Evolutionary conservation across 352 stramenopile species (phyloP), one percentile per base, ranked within the genome.

Genomic region (Phytophthora foliorum): DNA sequence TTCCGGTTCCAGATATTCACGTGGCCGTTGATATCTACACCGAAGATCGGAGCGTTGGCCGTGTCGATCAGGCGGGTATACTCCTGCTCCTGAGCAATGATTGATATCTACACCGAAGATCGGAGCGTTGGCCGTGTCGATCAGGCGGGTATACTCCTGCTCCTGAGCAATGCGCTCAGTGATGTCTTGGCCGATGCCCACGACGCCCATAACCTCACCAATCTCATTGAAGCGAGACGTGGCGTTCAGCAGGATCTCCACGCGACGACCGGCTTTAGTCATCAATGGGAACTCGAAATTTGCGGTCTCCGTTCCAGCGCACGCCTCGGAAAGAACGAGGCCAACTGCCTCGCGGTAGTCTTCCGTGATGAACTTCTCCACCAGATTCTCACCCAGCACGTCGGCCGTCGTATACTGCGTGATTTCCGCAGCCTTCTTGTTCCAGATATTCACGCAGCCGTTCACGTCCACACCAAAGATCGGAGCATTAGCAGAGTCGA

Each of bases 391-490:
- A 60, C 21, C 73, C 70, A 69, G 72, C 61, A 63, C 77, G 48
- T 59, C 78, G 34, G 74, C 51, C 14, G 65, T 76, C 5, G 78
- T 77, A 53, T 83, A 86, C 34, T 86, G 68, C 19, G 79, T 81
- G 24, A 88, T 88, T 46, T 97, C 92, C 0, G 88, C 87, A 14
- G 82, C 93, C 36, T 90, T 74, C 62, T 75, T 71, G 67, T 87
- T 80, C 77, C 77, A 78, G 32, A 81, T 90, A 53, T 87, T 97
- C 84, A 68, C 94, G 82, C 29, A 93, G 34, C 32, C 85, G 58
- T 36, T 74, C 48, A 60, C 88, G 49, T 96, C 86, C 7, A 91
- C 72, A 39, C 82, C 82, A 54, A 91, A 91, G 39, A 91, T 91
- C 14, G 81, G 81, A 8, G 81, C 81, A 46, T 89, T 89, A 21